Evolutionary conservation across 2,329 filamentous ascomycete genomes (phyloP), one percentile per base, ranked within the genome.

Genomic region (Penicillium rolfsii): DNA sequence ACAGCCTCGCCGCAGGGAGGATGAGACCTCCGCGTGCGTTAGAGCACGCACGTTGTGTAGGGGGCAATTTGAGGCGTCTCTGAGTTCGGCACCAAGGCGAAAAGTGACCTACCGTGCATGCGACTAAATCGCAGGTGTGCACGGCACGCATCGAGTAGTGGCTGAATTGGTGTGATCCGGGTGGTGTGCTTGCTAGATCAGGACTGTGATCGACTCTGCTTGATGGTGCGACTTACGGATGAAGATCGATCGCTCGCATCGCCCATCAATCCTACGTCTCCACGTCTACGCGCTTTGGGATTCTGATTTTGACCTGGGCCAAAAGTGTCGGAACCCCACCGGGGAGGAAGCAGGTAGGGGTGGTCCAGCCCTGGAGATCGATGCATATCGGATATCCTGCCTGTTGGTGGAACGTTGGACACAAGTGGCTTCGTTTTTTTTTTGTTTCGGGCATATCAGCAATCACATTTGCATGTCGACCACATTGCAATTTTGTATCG

Each of bases 81-180:
- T 57, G 52, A 57, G 59, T 62, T 64, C 60, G 56, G 62, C 53
- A 46, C 46, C 52, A 35, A 67, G 58, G 46, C 58, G 58, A 65
- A 55, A 65, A 55, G 63, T 67, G 67, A 69, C 67, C 64, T 69
- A 68, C 61, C 66, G 55, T 67, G 64, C 66, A 68, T 68, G 58
- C 55, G 16, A 60, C 63, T 64, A 64, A 66, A 66, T 68, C 63
- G 62, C 59, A 60, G 54, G 60, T 59, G 58, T 58, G 59, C 64
- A 67, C 61, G 52, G 62, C 60, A 65, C 63, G 55, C 62, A 67
- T 68, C 65, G 59, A 59, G 58, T 54, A 50, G 66, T 69, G 66
- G 66, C 67, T 69, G 67, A 65, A 68, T 64, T 64, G 43, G 53
- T 60, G 59, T 54, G 60, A 65, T 65, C 64, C 59, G 63, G 62